phyloP scores from a whole-genome alignment of 2,329 filamentous ascomycete genomes.

The Aplosporella prunicola region DNA sequence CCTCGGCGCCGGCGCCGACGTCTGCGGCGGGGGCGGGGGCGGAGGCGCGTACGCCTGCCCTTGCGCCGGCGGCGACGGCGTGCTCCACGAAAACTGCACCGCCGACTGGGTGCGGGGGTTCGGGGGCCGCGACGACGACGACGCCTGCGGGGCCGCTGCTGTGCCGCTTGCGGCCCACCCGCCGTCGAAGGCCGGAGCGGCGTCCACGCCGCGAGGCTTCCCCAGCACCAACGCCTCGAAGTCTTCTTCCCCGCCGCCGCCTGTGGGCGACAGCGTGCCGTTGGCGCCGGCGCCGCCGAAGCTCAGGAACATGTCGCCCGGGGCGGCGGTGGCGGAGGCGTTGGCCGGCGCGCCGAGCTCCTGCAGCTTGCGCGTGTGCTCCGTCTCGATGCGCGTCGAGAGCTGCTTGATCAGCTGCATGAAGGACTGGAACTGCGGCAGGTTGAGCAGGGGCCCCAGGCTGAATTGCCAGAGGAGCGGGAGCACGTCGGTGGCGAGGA shows the following conservation, averaged over 20 bases:
- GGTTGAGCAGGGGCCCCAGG: constrained; percentile 76
- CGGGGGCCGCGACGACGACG: constrained; percentile 23
- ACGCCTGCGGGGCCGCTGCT: constrained; percentile 19
- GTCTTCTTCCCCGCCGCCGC: constrained; percentile 56
- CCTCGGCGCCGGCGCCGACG: neutral
- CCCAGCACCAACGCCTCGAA: constrained; percentile 89
- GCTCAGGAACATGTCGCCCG: constrained; percentile 59
- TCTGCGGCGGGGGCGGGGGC: neutral
- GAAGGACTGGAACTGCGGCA: constrained; percentile 76
- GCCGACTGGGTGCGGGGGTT: constrained; percentile 21
- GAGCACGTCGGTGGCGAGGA: constrained; percentile 82
- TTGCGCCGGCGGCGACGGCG: constrained; percentile 23
- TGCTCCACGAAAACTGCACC: constrained; percentile 39
- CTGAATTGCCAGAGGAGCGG: constrained; percentile 89
- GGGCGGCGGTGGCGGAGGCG: constrained; percentile 38
- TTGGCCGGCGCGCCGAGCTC: constrained; percentile 60
- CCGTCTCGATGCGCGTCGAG: constrained; percentile 72
- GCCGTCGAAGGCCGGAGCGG: constrained; percentile 33
- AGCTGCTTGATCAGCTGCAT: constrained; percentile 80
- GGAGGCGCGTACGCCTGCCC: constrained; percentile 4
- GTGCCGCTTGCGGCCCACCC: constrained; percentile 32
- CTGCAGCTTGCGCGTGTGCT: constrained; percentile 80
- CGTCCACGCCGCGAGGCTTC: constrained; percentile 34
- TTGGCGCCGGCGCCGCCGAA: constrained; percentile 53
- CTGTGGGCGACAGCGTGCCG: constrained; percentile 46